These are phyloP conservation scores for Willaertia magna DNA, from an alignment of 208 protist genomes.

Conservation along the genomic window DNA sequence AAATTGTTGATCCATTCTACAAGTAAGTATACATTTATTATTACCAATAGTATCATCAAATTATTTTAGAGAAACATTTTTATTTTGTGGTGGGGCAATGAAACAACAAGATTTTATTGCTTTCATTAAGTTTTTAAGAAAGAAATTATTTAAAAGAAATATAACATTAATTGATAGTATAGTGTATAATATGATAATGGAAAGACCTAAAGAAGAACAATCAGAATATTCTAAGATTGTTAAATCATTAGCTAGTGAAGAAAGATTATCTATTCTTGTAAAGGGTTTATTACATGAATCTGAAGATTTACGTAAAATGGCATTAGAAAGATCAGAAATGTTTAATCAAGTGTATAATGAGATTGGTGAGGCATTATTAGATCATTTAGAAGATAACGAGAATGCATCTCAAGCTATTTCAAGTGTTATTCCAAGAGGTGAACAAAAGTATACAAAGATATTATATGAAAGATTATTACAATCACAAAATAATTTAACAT, in stretches of 20 bases:
- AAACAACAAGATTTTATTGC: background rate
- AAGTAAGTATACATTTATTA: background rate
- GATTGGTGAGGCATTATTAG: background rate
- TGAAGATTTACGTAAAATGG: background rate
- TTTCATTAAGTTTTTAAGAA: background rate
- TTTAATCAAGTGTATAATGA: background rate
- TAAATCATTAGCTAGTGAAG: background rate
- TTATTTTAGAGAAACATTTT: background rate
- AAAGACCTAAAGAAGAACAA: background rate
- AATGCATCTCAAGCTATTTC: background rate
- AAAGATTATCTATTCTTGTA: background rate
- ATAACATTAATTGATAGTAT: background rate
- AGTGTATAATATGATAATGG: conserved; percentile 3
- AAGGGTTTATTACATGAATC: background rate
- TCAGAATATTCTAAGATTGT: background rate
- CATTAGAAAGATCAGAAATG: background rate
- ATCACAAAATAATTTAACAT: no score
- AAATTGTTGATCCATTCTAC: background rate
- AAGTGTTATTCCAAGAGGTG: background rate
- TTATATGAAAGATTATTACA: background rate
- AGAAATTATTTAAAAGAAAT: background rate
- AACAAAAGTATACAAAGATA: background rate
- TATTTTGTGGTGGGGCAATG: background rate
- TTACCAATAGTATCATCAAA: no score
- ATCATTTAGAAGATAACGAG: background rate